phyloP scores from a whole-genome alignment of 2,329 filamentous ascomycete species.

The Penicillium olsonii region DNA sequence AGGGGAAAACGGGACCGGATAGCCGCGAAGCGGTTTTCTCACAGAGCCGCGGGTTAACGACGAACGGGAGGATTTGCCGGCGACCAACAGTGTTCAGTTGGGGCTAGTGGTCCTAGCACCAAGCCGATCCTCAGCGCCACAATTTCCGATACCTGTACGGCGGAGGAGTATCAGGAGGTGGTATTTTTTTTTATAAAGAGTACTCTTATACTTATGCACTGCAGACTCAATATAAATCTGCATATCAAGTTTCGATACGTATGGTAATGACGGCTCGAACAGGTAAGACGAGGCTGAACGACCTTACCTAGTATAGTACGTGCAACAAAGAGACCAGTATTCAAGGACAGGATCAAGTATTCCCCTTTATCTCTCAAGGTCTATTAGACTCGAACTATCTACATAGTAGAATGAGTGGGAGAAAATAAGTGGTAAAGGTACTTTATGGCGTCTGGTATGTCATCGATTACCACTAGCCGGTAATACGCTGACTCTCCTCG shows the following conservation, averaged over 20 bases:
- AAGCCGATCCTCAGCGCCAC: slow-evolving; percentile 10
- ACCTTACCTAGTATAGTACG: too few relatives aligned
- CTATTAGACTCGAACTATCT: too few relatives aligned
- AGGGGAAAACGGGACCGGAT: neutral
- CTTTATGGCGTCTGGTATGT: slow-evolving; percentile 3
- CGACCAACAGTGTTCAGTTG: slow-evolving; percentile 2
- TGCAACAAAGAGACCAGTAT: too few relatives aligned
- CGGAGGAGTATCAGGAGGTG: neutral
- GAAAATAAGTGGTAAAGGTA: too few relatives aligned
- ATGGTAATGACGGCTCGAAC: neutral
- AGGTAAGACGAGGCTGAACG: too few relatives aligned
- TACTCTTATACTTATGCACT: too few relatives aligned
- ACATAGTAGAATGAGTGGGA: too few relatives aligned
- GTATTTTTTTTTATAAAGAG: neutral
- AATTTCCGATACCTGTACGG: slow-evolving; percentile 4
- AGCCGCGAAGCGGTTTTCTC: neutral
- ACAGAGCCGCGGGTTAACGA: slow-evolving; percentile 7
- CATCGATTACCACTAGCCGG: slow-evolving; percentile 14
- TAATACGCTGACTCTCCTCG: slow-evolving; percentile 12
- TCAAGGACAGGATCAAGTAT: too few relatives aligned
- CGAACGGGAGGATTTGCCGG: neutral
- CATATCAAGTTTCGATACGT: neutral
- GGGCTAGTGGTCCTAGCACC: slow-evolving; percentile 5
- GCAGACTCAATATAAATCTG: neutral
- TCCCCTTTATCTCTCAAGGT: too few relatives aligned